These are phyloP conservation scores for Cladosporium sp. DNA, from an alignment of 2,329 filamentous ascomycete species.

Conservation along the genomic window DNA sequence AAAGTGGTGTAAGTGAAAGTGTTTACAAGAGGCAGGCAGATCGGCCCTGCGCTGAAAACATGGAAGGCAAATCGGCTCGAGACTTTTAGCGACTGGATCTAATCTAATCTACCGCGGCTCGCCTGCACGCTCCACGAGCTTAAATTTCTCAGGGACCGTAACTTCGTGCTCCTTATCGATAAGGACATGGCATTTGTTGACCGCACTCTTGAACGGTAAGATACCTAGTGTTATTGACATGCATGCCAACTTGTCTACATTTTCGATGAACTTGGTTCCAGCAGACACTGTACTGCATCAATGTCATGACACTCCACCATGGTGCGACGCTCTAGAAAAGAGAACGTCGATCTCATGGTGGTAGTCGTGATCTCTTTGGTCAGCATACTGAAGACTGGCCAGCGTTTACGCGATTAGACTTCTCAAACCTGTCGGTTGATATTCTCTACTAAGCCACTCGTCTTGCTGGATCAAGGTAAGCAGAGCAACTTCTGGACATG, in stretches of 20 bases:
- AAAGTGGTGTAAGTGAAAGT: not conserved
- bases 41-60: conserved; percentile 12
- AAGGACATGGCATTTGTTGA: not conserved
- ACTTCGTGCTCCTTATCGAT: not conserved
- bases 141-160: not conserved
- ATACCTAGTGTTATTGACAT: not conserved
- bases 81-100: conserved; percentile 16
- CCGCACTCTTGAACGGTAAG: not conserved
- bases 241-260: not conserved
- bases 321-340: not conserved
- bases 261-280: not conserved
- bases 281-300: not conserved
- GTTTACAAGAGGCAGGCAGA: not conserved
- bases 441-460: not conserved
- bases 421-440: not conserved
- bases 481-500: not conserved
- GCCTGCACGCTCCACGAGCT: conserved; percentile 4
- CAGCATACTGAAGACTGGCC: not conserved
- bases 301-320: not conserved
- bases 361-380: not conserved
- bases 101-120: conserved; percentile 5
- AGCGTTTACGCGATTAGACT: not conserved
- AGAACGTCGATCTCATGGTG: not conserved
- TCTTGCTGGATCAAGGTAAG: not conserved
- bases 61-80: conserved; percentile 3